phyloP scores from a whole-genome alignment of 2,329 filamentous ascomycete genomes.

The Nemania diffusa region DNA sequence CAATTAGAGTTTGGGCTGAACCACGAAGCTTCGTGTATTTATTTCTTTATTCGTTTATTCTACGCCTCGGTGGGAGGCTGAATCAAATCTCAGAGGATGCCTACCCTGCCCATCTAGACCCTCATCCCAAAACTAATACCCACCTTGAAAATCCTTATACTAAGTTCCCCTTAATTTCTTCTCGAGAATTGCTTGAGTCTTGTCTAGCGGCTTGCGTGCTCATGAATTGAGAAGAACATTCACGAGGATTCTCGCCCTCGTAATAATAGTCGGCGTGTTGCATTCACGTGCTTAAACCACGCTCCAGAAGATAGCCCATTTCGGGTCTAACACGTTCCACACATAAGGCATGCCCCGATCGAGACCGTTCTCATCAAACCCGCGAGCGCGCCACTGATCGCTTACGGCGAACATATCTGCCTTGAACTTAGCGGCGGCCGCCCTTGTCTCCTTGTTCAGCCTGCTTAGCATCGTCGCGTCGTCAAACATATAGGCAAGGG shows the following conservation, averaged over 20 bases:
- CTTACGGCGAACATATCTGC: slow-evolving; percentile 53
- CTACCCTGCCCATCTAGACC: neutral
- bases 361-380: slow-evolving; percentile 56
- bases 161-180: neutral
- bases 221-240: neutral
- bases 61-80: neutral
- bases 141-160: neutral
- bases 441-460: slow-evolving; percentile 48
- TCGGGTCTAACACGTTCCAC: slow-evolving; percentile 46
- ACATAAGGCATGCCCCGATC: slow-evolving; percentile 60
- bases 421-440: slow-evolving; percentile 52
- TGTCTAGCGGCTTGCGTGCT: neutral
- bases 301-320: slow-evolving; percentile 33
- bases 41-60: neutral
- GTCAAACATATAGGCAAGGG: slow-evolving; percentile 56
- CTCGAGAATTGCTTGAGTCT: neutral
- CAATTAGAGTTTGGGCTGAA: neutral
- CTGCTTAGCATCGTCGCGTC: slow-evolving; percentile 48
- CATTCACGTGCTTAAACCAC: slow-evolving; percentile 33
- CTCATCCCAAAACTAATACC: neutral
- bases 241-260: neutral
- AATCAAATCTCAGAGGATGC: neutral
- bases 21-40: neutral
- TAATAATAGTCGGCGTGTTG: neutral
- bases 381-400: slow-evolving; percentile 48